Base-by-base conservation (phyloP, 2,329 filamentous ascomycete genomes). In the Alternaria infectoria region DNA sequence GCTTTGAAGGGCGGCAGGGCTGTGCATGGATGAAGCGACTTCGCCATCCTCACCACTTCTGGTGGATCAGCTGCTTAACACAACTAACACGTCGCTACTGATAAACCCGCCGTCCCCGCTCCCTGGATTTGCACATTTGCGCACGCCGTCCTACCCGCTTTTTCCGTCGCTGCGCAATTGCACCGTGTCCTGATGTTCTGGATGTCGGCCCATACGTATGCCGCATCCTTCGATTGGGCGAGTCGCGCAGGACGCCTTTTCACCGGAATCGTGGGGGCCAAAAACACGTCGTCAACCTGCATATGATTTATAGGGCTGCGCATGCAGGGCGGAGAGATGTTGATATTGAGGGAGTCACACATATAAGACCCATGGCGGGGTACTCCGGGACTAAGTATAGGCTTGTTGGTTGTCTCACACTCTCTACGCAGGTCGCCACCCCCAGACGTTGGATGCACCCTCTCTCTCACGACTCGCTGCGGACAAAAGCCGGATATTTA, bases 181-280 rank as follows among this genome's bases (percentile, higher is more conserved):
- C 32, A 54, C 52, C 28, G 52, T 56, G 57, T 60, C 59, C 26
- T 67, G 59, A 61, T 61, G 51, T 63, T 52, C 44, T 54, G 60
- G 65, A 52, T 62, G 51, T 23, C 30, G 49, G 56, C 46, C 45
- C 52, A 51, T 61, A 65, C 62, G 62, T 62, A 60, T 62, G 62
- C 65, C 46, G 11, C 17, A 15, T 13, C 44, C 10, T 32, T 55
- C 36, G 23, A 62, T 62, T 68, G 62, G 62, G 54, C 63, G 54
- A 57, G 40, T 61, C 55, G 30, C 49, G 51, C 32, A 30, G 21
- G 30, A 45, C 45, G 30, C 47, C 49, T 44, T 47, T 47, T 70
- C 60, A 70, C 68, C 68, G 68, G 68, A 67, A 64, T 59, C 58
- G 62, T 69, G 66, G 68, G 68, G 68, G 68, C 68, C 64, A 67